These are phyloP conservation scores for Crepidotus variabilis DNA, from an alignment of 768 basidiomycete species.

Conservation along the genomic window DNA sequence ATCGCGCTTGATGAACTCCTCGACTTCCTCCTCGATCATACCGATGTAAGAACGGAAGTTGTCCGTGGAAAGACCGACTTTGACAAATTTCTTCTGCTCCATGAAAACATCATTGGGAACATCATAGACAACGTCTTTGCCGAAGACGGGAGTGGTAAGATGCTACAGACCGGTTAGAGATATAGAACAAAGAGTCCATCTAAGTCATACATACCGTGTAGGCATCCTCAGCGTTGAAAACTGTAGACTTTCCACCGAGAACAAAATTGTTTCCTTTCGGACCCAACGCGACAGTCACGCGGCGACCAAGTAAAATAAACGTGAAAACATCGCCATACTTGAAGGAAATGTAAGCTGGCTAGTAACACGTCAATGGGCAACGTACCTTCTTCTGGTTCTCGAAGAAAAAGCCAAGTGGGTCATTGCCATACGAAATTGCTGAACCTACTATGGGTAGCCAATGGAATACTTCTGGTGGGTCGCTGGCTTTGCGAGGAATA, in stretches of 20 bases:
- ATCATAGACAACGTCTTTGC: slow-evolving; percentile 97
- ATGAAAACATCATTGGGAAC: slow-evolving; percentile 94
- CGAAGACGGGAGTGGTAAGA: slow-evolving; percentile 92
- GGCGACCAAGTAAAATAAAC: slow-evolving; percentile 85
- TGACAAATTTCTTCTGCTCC: slow-evolving; percentile 99
- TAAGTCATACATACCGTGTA: slow-evolving; percentile 64
- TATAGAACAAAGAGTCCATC: background rate
- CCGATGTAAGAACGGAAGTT: slow-evolving; percentile 84
- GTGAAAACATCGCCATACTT: slow-evolving; percentile 98
- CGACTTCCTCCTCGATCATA: slow-evolving; percentile 76
- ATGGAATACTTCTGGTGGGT: slow-evolving; percentile 92
- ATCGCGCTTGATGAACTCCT: slow-evolving; percentile 68
- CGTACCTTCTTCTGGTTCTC: slow-evolving; percentile 73
- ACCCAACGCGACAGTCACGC: slow-evolving; percentile 87
- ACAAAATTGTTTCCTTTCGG: slow-evolving; percentile 92
- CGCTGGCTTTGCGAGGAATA: slow-evolving; percentile 60
- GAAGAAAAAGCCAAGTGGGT: slow-evolving; percentile 87
- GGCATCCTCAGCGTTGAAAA: slow-evolving; percentile 94
- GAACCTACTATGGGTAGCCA: slow-evolving; percentile 90
- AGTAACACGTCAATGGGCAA: background rate
- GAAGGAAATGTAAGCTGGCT: background rate
- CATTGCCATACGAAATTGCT: slow-evolving; percentile 84
- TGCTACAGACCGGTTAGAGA: slow-evolving; percentile 44
- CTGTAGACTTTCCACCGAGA: slow-evolving; percentile 88
- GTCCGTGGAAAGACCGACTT: slow-evolving; percentile 89